Evolutionary conservation across 106 monocot genomes (phyloP).

Genomic region (Dendrobium officinale): DNA sequence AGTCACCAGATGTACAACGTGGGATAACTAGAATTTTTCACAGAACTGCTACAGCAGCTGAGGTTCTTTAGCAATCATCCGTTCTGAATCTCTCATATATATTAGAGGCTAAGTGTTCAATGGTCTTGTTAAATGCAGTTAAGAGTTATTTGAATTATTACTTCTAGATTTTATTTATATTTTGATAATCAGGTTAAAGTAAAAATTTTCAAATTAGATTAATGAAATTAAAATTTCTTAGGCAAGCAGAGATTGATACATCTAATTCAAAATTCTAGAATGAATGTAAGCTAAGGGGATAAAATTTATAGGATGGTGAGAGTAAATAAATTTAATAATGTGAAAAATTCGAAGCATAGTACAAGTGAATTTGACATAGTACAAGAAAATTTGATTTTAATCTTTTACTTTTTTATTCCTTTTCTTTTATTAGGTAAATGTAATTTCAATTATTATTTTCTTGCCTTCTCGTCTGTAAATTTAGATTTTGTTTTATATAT

Average conservation of each 20-base stretch:
- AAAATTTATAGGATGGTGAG: background rate
- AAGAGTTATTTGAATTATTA: background rate
- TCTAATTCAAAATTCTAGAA: background rate
- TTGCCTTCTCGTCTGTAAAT: too few species aligned
- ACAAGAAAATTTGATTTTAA: too few species aligned
- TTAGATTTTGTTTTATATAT: too few species aligned
- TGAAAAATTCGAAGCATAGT: background rate
- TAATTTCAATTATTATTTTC: too few species aligned
- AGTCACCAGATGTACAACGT: constrained; percentile 72
- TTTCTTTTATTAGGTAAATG: too few species aligned
- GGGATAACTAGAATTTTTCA: constrained; percentile 94
- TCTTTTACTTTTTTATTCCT: too few species aligned
- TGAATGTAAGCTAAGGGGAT: background rate
- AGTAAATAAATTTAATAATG: background rate
- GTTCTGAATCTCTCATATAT: background rate
- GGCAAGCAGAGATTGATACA: background rate
- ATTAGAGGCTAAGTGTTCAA: background rate
- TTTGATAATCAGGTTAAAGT: background rate
- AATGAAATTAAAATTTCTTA: background rate
- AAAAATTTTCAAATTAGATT: background rate
- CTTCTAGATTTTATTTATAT: background rate
- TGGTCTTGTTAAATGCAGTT: background rate
- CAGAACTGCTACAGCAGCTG: constrained; percentile 57
- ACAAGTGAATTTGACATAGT: too few species aligned
- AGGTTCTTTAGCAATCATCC: constrained; percentile 35